Conservation (phyloP, 1,284 basidiomycete species). For the Pulveroboletus sp. region DNA sequence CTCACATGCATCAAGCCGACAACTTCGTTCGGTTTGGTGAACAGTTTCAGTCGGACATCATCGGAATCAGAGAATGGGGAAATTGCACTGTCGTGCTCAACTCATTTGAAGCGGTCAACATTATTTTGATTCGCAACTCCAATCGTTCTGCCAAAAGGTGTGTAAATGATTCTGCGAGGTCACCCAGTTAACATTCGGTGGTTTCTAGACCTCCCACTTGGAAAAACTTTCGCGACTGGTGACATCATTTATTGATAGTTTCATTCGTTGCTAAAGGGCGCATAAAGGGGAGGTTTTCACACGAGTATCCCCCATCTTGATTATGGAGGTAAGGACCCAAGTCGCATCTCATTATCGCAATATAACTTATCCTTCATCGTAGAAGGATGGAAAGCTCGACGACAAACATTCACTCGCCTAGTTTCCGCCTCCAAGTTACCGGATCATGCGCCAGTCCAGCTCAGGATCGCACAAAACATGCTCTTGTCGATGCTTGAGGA, state of each 20-base stretch:
- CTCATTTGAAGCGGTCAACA: constrained; percentile 9
- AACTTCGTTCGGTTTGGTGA: constrained; percentile 10
- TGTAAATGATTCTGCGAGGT: background rate
- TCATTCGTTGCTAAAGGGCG: background rate
- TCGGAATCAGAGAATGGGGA: constrained; percentile 6
- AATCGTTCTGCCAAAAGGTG: constrained; percentile 7
- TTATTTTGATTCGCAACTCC: constrained; percentile 6
- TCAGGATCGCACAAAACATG: background rate
- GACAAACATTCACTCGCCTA: constrained; percentile 4
- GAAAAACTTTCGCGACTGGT: constrained; percentile 7
- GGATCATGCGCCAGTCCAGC: constrained; percentile 5
- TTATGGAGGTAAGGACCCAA: constrained; percentile 1
- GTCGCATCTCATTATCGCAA: background rate
- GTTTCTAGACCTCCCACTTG: constrained; percentile 4
- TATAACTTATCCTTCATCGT: background rate
- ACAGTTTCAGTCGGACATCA: constrained; percentile 9
- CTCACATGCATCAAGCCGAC: constrained; percentile 5
- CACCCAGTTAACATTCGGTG: background rate
- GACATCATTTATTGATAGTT: background rate
- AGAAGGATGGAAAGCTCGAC: constrained; percentile 11
- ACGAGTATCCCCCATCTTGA: constrained; percentile 11
- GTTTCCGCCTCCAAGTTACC: constrained; percentile 9
- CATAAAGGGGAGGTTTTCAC: constrained; percentile 4
- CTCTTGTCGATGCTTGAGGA: constrained; percentile 3
- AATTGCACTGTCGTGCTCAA: constrained; percentile 10